Evolutionary conservation across 306 rosid species (phyloP).

Genomic region (Fagus sylvatica): DNA sequence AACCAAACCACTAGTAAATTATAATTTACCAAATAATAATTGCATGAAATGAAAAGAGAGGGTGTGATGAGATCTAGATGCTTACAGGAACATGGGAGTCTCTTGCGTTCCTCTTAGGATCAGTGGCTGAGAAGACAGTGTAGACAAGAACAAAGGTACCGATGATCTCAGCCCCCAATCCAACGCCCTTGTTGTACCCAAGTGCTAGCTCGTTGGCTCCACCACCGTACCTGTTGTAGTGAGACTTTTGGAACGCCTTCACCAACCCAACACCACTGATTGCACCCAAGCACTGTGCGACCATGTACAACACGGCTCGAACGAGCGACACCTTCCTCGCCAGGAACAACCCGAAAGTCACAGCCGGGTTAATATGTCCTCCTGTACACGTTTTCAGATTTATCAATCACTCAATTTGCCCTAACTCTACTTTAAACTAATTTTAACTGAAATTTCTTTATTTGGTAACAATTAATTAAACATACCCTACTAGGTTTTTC

Average conservation of each 20-base stretch:
- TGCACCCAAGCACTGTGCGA: conserved; percentile 77
- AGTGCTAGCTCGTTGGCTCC: conserved; percentile 50
- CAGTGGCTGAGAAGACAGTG: conserved; percentile 98
- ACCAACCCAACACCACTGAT: conserved; percentile 76
- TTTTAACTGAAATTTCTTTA: neutral
- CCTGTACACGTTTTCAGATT: conserved; percentile 36
- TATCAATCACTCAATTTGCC: neutral
- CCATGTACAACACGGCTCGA: conserved; percentile 69
- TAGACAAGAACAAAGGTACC: conserved; percentile 96
- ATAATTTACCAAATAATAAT: neutral
- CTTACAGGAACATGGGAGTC: conserved; percentile 97
- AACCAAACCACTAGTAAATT: too few species aligned
- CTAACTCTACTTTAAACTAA: too few species aligned
- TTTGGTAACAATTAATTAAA: neutral
- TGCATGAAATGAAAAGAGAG: neutral
- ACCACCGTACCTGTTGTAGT: conserved; percentile 50
- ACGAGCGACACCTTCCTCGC: conserved; percentile 74
- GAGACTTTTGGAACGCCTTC: conserved; percentile 68
- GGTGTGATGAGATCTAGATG: neutral
- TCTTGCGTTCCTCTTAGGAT: conserved; percentile 87
- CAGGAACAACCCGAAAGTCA: conserved; percentile 78
- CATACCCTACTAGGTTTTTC: neutral
- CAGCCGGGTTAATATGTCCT: conserved; percentile 94
- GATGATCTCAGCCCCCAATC: conserved; percentile 89
- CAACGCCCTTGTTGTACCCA: conserved; percentile 77